Evolutionary conservation across 2,329 filamentous ascomycete genomes (phyloP).

Genomic region (Apiospora hydei): DNA sequence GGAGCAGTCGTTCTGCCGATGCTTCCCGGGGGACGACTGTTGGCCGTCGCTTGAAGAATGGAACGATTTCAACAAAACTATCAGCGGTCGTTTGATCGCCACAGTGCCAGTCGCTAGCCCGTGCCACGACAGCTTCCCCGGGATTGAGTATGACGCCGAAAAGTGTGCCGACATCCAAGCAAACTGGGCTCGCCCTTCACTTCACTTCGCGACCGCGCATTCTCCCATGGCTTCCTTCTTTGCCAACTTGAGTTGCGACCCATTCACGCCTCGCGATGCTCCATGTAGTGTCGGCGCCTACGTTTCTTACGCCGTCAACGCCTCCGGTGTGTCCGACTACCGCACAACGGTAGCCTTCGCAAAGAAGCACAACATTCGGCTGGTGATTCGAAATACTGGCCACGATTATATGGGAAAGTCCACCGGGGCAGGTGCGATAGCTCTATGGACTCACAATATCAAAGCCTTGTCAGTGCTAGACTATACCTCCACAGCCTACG

Average conservation of each 20-base stretch:
- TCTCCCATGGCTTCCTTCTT: conserved; percentile 33
- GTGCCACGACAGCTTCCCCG: conserved; percentile 47
- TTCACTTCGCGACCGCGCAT: too few relatives aligned
- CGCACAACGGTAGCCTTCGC: conserved; percentile 24
- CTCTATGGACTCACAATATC: conserved; percentile 3
- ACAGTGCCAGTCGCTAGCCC: conserved; percentile 53
- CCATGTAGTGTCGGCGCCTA: conserved; percentile 24
- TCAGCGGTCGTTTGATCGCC: conserved; percentile 52
- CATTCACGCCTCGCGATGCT: not conserved
- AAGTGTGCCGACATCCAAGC: too few relatives aligned
- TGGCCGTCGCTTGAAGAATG: conserved; percentile 27
- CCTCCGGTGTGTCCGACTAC: conserved; percentile 31
- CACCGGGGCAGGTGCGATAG: not conserved
- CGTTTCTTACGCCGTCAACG: conserved; percentile 37
- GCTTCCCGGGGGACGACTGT: conserved; percentile 1
- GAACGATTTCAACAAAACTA: conserved; percentile 50
- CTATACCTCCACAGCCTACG: not conserved
- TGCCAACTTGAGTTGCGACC: conserved; percentile 21
- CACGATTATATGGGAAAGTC: not conserved
- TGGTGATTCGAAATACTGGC: not conserved
- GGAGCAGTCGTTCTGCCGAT: too few relatives aligned
- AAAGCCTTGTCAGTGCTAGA: not conserved
- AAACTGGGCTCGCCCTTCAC: too few relatives aligned
- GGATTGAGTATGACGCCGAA: too few relatives aligned
- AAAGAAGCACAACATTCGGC: not conserved